phyloP scores from a whole-genome alignment of 768 basidiomycete species.

The Podaxis sp. region DNA sequence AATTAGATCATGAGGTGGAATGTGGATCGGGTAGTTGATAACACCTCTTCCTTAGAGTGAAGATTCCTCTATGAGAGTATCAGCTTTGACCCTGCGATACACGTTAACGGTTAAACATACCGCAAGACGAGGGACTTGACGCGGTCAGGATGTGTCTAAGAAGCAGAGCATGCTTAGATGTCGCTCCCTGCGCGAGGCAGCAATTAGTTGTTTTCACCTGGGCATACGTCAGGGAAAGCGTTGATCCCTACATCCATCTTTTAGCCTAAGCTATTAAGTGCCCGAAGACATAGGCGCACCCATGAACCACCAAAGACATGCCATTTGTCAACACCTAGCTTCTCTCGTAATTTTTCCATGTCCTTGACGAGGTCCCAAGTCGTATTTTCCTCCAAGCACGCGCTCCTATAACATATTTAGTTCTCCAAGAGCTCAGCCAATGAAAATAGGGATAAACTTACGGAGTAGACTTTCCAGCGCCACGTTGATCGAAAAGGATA shows the following conservation, averaged over 20 bases:
- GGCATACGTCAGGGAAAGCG: conserved; percentile 80
- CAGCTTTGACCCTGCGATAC: background rate
- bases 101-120: conserved; percentile 30
- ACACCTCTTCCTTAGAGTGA: conserved; percentile 77
- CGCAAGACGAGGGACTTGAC: conserved; percentile 77
- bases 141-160: conserved; percentile 72
- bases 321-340: conserved; percentile 81
- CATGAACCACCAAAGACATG: conserved; percentile 94
- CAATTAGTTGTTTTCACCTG: conserved; percentile 42
- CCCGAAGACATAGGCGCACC: conserved; percentile 38
- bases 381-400: conserved; percentile 81
- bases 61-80: conserved; percentile 63
- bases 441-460: conserved; percentile 29
- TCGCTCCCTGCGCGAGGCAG: background rate
- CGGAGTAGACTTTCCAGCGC: conserved; percentile 84
- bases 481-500: conserved; percentile 86
- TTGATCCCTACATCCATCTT: conserved; percentile 61
- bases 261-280: background rate
- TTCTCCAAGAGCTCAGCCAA: background rate
- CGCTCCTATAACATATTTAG: conserved; percentile 40
- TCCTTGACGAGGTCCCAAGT: conserved; percentile 94
- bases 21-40: background rate
- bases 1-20: background rate
- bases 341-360: conserved; percentile 75
- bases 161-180: background rate